Evolutionary conservation across 2,329 filamentous ascomycete species (phyloP).

Genomic region (Cladophialophora chaetospira): DNA sequence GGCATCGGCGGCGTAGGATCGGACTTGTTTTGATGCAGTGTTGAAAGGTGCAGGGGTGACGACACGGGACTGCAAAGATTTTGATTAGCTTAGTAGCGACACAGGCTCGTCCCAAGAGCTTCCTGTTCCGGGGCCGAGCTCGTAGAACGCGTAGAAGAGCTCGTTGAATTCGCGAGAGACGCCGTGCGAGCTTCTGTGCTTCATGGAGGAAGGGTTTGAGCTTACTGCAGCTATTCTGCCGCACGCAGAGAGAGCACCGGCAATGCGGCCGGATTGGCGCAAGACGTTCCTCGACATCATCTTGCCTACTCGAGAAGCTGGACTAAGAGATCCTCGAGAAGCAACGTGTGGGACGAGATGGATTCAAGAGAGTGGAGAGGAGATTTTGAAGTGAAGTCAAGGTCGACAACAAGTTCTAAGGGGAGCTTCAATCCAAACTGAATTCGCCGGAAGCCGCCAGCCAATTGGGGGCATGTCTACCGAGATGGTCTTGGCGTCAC

Average conservation of each 20-base stretch:
- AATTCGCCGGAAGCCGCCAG: slow-evolving; percentile 9
- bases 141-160: neutral
- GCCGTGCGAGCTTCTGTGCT: slow-evolving; percentile 44
- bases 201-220: slow-evolving; percentile 52
- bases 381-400: slow-evolving; percentile 25
- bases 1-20: slow-evolving; percentile 87
- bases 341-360: slow-evolving; percentile 31
- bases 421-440: slow-evolving; percentile 25
- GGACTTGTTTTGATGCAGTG: slow-evolving; percentile 69
- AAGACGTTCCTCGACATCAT: slow-evolving; percentile 98
- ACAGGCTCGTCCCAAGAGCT: neutral
- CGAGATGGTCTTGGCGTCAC: slow-evolving; percentile 15
- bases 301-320: slow-evolving; percentile 48
- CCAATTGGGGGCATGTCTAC: slow-evolving; percentile 7
- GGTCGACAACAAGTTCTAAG: slow-evolving; percentile 18
- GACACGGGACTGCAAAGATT: slow-evolving; percentile 71
- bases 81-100: slow-evolving; percentile 39
- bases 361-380: slow-evolving; percentile 47
- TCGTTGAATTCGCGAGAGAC: slow-evolving; percentile 44
- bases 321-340: slow-evolving; percentile 25
- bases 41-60: slow-evolving; percentile 76
- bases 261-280: slow-evolving; percentile 92
- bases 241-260: slow-evolving; percentile 88
- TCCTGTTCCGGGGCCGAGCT: slow-evolving; percentile 11
- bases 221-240: slow-evolving; percentile 94